Base-by-base conservation (phyloP, 2,329 filamentous ascomycete species). In the Claviceps pazoutovae region DNA sequence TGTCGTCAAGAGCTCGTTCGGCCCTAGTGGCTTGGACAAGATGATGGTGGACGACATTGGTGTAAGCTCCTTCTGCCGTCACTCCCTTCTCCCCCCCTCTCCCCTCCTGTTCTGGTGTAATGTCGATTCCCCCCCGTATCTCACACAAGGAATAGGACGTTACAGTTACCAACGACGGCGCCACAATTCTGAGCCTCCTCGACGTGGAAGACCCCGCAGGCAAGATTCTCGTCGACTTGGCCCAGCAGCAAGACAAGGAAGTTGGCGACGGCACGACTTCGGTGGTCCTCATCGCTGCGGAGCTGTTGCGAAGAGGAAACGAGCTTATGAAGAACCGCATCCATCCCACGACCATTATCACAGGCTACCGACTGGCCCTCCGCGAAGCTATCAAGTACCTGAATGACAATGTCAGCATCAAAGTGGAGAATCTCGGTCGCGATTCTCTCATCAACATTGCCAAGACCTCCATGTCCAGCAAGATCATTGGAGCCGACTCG, bases 41-140 rank as follows among this genome's bases (percentile, higher is more conserved):
- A 98, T 98, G 93, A 97, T 98, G 93, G 93, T 98, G 62, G 93
- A 98, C 73, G 93, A 98, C 68, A 97, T 98, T 68, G 93, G 93
- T 65, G 85, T 88, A 80, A 62, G 83, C 56, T 48, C 30, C 30
- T 50, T 49, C 37, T 30, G 8, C 5, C 13, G 23, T n/a, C n/a
- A 9, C 23, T 5, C 2, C 44, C 30, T 51, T 44, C 17, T 23
- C 19, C 19, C 2, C 41, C 41, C 37, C 48, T 39, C 19, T n/a
- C 51, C 42, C 42, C 42, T 23, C 51, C 19, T 49, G 48, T n/a
- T 41, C 11, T 21, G 34, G 30, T 39, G 46, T 49, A 43, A 19
- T 43, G 23, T 13, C 19, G 30, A 30, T 23, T n/a, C 34, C 6
- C 5, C 19, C n/a, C 13, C 23, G 7, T 26, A 7, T 37, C 50